Conservation (phyloP, 164 flowering plant species). For the Platanus orientalis region DNA sequence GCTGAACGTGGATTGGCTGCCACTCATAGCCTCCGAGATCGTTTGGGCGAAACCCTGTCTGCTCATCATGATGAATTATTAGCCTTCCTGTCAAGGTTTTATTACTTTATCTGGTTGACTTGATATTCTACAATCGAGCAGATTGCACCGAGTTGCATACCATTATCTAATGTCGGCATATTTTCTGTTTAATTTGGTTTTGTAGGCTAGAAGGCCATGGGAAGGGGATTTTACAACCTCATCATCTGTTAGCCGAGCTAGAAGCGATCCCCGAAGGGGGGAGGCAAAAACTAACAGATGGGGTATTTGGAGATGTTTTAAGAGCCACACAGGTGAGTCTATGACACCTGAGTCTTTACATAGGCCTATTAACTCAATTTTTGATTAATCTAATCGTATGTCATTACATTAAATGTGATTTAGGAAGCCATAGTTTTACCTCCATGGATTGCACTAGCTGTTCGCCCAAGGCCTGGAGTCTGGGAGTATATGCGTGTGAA, state of each 20-base stretch:
- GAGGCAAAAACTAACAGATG: slow-evolving; percentile 2
- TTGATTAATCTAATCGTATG: no score
- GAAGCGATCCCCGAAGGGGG: slow-evolving; percentile 9
- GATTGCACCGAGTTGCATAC: background rate
- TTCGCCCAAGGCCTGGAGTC: slow-evolving; percentile 51
- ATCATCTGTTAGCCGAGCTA: slow-evolving; percentile 8
- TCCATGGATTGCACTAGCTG: slow-evolving; percentile 49
- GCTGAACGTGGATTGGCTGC: slow-evolving; percentile 43
- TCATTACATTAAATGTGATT: no score
- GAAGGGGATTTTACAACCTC: slow-evolving; percentile 9
- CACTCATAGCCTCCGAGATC: slow-evolving; percentile 60
- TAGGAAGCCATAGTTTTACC: slow-evolving; percentile 60
- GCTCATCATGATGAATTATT: slow-evolving; percentile 49
- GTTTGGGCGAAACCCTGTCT: slow-evolving; percentile 47
- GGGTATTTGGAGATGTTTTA: slow-evolving; percentile 11
- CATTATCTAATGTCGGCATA: slow-evolving; percentile 3
- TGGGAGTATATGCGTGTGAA: slow-evolving; percentile 54
- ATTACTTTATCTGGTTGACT: no score
- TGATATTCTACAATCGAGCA: background rate
- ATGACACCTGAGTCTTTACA: background rate
- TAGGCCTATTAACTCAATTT: background rate
- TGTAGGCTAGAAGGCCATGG: background rate
- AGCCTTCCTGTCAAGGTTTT: slow-evolving; percentile 44
- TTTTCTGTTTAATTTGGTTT: background rate
- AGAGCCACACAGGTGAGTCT: slow-evolving; percentile 16